phyloP scores from a whole-genome alignment of 805 yeast genomes.

The Yarrowia bubula region DNA sequence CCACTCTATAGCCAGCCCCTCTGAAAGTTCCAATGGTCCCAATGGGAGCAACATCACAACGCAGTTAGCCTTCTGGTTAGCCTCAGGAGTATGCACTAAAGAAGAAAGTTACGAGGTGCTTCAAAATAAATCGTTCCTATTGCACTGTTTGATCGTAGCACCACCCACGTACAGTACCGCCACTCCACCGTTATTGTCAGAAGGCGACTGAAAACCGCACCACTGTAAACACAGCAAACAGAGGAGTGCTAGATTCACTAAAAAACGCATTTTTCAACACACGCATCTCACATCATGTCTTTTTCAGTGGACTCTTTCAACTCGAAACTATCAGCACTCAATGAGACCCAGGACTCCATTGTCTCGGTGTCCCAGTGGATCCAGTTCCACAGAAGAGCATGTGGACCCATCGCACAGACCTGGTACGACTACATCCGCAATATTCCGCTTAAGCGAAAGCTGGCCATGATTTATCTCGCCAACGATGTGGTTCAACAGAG shows the following conservation, averaged over 20 bases:
- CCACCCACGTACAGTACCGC: not conserved
- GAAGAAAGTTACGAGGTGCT: not conserved
- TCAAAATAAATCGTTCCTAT: not conserved
- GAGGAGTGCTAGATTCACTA: too few species aligned
- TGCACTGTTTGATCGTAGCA: not conserved
- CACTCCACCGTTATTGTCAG: not conserved
- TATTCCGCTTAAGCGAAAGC: constrained; percentile 44
- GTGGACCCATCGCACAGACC: constrained; percentile 49
- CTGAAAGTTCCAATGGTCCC: not conserved
- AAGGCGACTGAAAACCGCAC: not conserved
- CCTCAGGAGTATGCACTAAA: not conserved
- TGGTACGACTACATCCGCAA: constrained; percentile 48
- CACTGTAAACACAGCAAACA: not conserved
- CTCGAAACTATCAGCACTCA: constrained; percentile 45
- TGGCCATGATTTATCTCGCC: constrained; percentile 65
- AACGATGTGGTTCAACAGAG: constrained; percentile 84
- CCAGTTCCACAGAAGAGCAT: constrained; percentile 62
- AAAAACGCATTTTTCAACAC: not conserved
- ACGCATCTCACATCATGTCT: constrained; percentile 41
- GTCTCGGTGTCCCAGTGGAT: constrained; percentile 72
- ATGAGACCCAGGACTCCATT: constrained; percentile 67
- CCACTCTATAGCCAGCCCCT: not conserved
- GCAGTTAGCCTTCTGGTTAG: not conserved
- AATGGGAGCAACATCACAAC: not conserved
- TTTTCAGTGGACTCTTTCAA: constrained; percentile 51